Percentiles rank a stretch among this genome's conserved stretches.
Conservation (phyloP, 139 green algal genomes). For the Coelastrella sp. region DNA sequence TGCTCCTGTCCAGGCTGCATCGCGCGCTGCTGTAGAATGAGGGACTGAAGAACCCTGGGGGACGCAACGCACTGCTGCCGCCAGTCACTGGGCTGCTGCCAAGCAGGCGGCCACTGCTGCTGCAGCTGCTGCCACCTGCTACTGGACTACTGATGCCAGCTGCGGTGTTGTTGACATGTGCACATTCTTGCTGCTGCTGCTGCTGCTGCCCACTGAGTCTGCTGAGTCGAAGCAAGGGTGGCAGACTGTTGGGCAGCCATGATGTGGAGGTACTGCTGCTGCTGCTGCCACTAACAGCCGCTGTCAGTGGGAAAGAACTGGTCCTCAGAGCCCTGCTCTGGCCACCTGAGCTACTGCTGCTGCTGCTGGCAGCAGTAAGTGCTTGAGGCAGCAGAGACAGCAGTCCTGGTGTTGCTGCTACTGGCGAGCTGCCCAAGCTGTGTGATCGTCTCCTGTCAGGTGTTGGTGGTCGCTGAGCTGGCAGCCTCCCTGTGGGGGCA, state of each 20-base stretch:
- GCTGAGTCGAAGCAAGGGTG: slow-evolving; percentile 9
- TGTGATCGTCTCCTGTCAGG: slow-evolving; percentile 42
- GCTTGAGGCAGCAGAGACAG: neutral
- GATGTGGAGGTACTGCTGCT: neutral
- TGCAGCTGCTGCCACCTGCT: neutral
- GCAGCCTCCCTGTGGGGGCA: slow-evolving; percentile 7
- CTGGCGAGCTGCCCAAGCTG: slow-evolving; percentile 29
- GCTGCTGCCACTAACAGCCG: slow-evolving; percentile 4
- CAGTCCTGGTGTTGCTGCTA: neutral
- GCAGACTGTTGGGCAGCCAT: neutral
- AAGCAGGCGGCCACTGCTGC: slow-evolving; percentile 13
- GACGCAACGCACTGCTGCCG: neutral
- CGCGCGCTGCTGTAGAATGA: slow-evolving; percentile 44
- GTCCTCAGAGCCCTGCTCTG: neutral
- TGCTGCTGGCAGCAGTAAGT: neutral
- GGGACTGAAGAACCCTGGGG: slow-evolving; percentile 21
- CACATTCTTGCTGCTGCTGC: neutral
- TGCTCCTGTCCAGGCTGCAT: slow-evolving; percentile 15
- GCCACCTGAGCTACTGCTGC: neutral
- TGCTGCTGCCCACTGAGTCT: neutral
- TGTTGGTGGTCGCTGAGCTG: slow-evolving; percentile 28
- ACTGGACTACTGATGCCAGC: neutral
- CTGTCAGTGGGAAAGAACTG: neutral
- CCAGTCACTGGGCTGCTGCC: slow-evolving; percentile 30
- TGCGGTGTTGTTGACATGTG: too few relatives aligned